Base-by-base conservation (phyloP, 441 rosid genomes). In the Adansonia gregorii region DNA sequence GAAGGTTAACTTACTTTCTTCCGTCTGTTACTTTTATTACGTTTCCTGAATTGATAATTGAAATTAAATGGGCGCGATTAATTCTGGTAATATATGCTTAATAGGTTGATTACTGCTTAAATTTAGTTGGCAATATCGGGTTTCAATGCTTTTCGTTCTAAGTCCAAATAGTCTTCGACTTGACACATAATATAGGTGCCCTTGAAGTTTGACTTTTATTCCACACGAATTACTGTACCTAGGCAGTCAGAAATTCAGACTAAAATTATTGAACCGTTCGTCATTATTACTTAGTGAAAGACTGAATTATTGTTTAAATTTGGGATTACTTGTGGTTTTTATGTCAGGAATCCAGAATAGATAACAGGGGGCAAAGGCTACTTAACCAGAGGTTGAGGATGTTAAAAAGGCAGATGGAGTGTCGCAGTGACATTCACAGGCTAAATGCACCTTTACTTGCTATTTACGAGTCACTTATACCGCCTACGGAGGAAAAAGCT, bases 341-440 rank as follows among this genome's bases (percentile, higher is more conserved):
- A 65, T 83, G 60, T 74, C 94, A 95, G 98, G 98, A 92, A 66
- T 83, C 79, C 74, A 88, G 99, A 85, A 84, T 87, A 76, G 99
- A 94, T 85, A 79, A 75, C 77, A 88, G 99, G 78, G 99, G 99
- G 54, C 86, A 89, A 64, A 73, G 60, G 22, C 78, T 87, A 45
- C 93, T 95, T 68, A 81, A 84, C 86, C 98, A 91, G 80, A 87
- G 94, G 80, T 79, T 85, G 87, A 90, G 98, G 83, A 85, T 76
- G 78, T 78, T 73, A 7, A 91, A 86, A 86, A 80, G 89, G 81
- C 79, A 72, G 74, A 82, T 83, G 82, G 79, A 66, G 76, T 91
- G 93, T 81, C 92, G 91, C 58, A 68, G 81, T 79, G 98, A 93
- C 87, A 92, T 93, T 75, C 85, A 78, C 67, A 82, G 86, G 80